phyloP scores from a whole-genome alignment of 2,329 filamentous ascomycete genomes.

The Trichoderma polysporum region DNA sequence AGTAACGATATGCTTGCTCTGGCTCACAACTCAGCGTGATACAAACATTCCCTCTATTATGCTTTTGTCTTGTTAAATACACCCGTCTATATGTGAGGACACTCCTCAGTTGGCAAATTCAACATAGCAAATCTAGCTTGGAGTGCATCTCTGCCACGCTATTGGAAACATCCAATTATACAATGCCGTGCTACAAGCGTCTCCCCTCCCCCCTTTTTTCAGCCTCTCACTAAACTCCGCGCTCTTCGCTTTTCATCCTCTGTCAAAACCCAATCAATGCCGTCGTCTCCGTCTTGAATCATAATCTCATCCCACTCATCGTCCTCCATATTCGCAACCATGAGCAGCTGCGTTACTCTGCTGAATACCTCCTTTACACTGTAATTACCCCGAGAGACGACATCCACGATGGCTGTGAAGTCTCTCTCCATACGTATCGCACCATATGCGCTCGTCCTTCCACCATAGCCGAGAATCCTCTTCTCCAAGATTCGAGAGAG shows the following conservation, averaged over 20 bases:
- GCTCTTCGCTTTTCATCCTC: slow-evolving; percentile 73
- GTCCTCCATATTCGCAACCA: slow-evolving; percentile 92
- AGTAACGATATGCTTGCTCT: too few species aligned
- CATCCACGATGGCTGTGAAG: slow-evolving; percentile 70
- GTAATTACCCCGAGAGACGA: slow-evolving; percentile 70
- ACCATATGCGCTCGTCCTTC: slow-evolving; percentile 76
- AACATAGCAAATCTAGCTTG: not conserved
- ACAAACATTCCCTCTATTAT: not conserved
- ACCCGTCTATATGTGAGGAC: not conserved
- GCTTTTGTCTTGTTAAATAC: not conserved
- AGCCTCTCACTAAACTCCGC: slow-evolving; percentile 60
- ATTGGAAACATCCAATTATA: not conserved
- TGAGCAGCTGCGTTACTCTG: slow-evolving; percentile 74
- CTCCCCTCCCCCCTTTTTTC: not conserved
- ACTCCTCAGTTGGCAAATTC: not conserved
- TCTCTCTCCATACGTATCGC: slow-evolving; percentile 83
- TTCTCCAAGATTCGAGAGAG: slow-evolving; percentile 82
- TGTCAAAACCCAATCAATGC: slow-evolving; percentile 69
- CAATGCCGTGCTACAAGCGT: not conserved
- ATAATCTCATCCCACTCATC: slow-evolving; percentile 86
- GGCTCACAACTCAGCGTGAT: not conserved
- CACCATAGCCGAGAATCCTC: slow-evolving; percentile 76
- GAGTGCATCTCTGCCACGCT: not conserved
- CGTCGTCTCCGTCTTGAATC: slow-evolving; percentile 54
- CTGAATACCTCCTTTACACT: slow-evolving; percentile 74